Percentiles rank a stretch among this genome's conserved stretches.
These are phyloP conservation scores for Pholiota molesta DNA, from an alignment of 768 basidiomycete genomes.

Conservation along the genomic window DNA sequence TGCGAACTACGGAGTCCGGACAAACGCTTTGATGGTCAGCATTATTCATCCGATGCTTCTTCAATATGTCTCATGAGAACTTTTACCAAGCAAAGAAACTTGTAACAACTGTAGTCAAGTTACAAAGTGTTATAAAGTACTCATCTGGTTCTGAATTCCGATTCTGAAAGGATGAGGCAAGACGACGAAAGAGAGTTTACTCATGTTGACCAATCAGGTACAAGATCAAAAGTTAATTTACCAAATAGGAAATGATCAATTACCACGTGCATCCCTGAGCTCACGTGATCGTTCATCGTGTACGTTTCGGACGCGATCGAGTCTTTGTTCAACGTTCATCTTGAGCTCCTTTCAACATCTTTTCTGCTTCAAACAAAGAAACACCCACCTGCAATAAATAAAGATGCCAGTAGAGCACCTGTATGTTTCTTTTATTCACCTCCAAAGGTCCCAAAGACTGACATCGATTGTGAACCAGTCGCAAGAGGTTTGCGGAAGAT, in stretches of 20 bases:
- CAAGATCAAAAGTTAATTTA: slow-evolving; percentile 11
- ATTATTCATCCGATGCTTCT: neutral
- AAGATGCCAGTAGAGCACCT: slow-evolving; percentile 39
- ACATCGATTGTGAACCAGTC: slow-evolving; percentile 21
- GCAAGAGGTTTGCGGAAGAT: slow-evolving; percentile 35
- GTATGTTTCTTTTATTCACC: slow-evolving; percentile 20
- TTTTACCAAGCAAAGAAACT: no score
- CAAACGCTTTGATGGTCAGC: neutral
- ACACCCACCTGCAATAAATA: neutral
- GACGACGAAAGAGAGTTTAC: neutral
- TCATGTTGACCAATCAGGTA: neutral
- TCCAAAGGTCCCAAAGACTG: neutral
- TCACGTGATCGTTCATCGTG: slow-evolving; percentile 29
- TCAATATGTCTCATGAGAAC: neutral
- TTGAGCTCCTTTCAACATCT: slow-evolving; percentile 2
- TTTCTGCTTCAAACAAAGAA: neutral
- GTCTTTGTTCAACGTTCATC: neutral
- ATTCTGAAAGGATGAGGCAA: neutral
- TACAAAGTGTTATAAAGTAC: no score
- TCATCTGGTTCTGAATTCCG: no score
- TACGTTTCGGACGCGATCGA: slow-evolving; percentile 26
- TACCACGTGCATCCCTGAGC: neutral
- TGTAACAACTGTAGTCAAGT: no score
- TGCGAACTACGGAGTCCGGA: neutral
- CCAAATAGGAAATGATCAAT: slow-evolving; percentile 15